Percentiles rank a stretch among this genome's conserved stretches.
Evolutionary conservation across 2,329 filamentous ascomycete genomes (phyloP).

Genomic region (Claviceps sp.): DNA sequence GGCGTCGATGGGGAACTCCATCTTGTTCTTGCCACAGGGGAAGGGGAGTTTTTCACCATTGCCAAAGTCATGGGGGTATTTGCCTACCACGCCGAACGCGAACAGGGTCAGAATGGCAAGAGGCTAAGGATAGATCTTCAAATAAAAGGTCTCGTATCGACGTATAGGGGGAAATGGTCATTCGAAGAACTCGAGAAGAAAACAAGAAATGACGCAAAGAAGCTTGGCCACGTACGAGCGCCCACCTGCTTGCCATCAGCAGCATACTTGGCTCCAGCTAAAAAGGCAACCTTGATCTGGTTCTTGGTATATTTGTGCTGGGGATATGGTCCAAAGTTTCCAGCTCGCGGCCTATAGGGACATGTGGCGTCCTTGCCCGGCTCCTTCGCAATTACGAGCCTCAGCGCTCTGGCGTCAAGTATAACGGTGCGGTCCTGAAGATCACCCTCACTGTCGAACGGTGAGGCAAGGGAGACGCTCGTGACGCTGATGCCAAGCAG

Average conservation of each 20-base stretch:
- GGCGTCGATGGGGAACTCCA: background rate
- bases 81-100: background rate
- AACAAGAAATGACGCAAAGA: background rate
- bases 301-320: background rate
- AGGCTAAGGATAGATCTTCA: no score
- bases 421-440: background rate
- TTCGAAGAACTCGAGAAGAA: no score
- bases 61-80: background rate
- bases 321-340: background rate
- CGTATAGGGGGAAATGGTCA: background rate
- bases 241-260: background rate
- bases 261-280: background rate
- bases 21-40: background rate
- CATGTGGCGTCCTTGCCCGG: background rate
- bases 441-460: background rate
- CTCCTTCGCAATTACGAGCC: background rate
- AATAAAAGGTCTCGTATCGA: no score
- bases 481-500: background rate
- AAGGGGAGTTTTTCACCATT: background rate
- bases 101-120: background rate
- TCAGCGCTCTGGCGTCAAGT: background rate
- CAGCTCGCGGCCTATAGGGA: background rate
- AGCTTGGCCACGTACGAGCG: background rate
- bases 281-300: background rate
- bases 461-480: background rate